phyloP scores from a whole-genome alignment of 768 basidiomycete species.

The Boletus subcaerulescens region DNA sequence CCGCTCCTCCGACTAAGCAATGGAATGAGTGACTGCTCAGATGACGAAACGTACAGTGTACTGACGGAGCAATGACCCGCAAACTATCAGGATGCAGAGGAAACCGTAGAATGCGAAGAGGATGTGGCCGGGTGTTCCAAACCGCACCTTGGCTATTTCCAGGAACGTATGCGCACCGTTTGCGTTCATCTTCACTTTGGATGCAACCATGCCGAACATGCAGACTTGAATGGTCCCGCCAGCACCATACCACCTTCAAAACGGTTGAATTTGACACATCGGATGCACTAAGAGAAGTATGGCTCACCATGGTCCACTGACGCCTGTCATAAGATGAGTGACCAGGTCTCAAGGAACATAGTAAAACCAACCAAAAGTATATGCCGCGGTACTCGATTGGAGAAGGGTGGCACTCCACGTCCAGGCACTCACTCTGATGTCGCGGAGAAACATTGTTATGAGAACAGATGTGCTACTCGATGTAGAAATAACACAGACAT shows the following conservation, averaged over 20 bases:
- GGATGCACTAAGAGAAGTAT: too few relatives aligned
- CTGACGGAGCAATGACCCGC: conserved; percentile 48
- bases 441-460: neutral
- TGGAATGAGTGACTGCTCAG: neutral
- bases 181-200: conserved; percentile 56
- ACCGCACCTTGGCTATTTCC: conserved; percentile 52
- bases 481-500: conserved; percentile 32
- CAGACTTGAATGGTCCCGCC: conserved; percentile 46
- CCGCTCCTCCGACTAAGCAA: conserved; percentile 41
- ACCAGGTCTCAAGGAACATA: neutral
- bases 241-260: conserved; percentile 15
- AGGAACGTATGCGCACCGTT: conserved; percentile 57
- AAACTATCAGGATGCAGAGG: conserved; percentile 49
- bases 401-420: conserved; percentile 57
- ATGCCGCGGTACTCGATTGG: conserved; percentile 52
- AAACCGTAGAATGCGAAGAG: conserved; percentile 54
- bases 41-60: neutral
- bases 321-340: too few relatives aligned
- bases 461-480: neutral
- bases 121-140: conserved; percentile 45
- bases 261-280: too few relatives aligned
- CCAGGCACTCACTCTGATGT: conserved; percentile 47
- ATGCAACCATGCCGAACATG: too few relatives aligned
- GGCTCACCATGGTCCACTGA: too few relatives aligned
- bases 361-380: conserved; percentile 38